These are phyloP conservation scores for Arxiozyma slooffiae DNA, from an alignment of 1,139 yeast species.

Conservation along the genomic window DNA sequence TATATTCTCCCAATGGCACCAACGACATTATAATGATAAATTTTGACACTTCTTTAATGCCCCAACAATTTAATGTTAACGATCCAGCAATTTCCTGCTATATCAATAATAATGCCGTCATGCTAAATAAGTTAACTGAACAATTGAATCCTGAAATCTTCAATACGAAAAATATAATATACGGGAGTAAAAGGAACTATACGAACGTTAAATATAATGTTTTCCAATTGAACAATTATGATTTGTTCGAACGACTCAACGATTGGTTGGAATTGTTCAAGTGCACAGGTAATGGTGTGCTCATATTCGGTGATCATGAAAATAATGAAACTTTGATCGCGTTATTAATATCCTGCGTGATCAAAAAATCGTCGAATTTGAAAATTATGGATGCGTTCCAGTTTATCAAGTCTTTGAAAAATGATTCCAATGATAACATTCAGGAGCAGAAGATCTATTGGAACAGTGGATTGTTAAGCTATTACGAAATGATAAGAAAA, in stretches of 20 bases:
- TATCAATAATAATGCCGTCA: conserved; percentile 10
- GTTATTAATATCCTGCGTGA: conserved; percentile 21
- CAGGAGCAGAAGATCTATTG: conserved; percentile 20
- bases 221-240: conserved; percentile 15
- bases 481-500: conserved; percentile 22
- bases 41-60: conserved; percentile 11
- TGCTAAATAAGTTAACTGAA: conserved; percentile 7
- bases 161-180: neutral
- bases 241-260: conserved; percentile 21
- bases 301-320: conserved; percentile 24
- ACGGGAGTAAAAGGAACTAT: conserved; percentile 6
- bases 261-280: conserved; percentile 25
- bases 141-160: neutral
- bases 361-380: conserved; percentile 19
- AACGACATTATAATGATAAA: conserved; percentile 19
- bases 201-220: conserved; percentile 14
- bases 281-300: conserved; percentile 15
- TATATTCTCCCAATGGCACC: conserved; percentile 6
- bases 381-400: conserved; percentile 23
- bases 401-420: conserved; percentile 22
- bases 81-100: conserved; percentile 4
- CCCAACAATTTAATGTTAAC: neutral
- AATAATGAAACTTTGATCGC: conserved; percentile 24
- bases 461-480: conserved; percentile 22
- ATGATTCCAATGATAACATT: conserved; percentile 8